These are phyloP conservation scores for Cyclocybe cylindracea DNA, from an alignment of 768 basidiomycete genomes.

Conservation along the genomic window DNA sequence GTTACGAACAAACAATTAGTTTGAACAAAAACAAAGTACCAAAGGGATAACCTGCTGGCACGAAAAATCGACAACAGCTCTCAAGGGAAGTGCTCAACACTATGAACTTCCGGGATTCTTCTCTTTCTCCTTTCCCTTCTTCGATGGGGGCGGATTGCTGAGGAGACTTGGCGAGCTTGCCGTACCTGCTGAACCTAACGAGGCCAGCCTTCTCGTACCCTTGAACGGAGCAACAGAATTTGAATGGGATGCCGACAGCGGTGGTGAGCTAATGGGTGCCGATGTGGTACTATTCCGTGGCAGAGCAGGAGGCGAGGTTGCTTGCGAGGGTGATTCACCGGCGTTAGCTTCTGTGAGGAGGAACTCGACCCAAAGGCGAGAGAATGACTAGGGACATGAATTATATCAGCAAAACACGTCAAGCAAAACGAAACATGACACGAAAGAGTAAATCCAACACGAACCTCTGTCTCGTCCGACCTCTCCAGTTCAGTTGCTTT, in stretches of 20 bases:
- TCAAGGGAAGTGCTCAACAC: too few species aligned
- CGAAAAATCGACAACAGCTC: too few species aligned
- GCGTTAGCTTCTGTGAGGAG: slow-evolving; percentile 85
- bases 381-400: slow-evolving; percentile 75
- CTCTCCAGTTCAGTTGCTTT: slow-evolving; percentile 66
- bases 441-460: slow-evolving; percentile 12
- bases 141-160: slow-evolving; percentile 16
- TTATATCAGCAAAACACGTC: neutral
- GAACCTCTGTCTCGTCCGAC: slow-evolving; percentile 83
- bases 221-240: slow-evolving; percentile 16
- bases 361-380: slow-evolving; percentile 97
- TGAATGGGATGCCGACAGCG: slow-evolving; percentile 1
- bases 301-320: slow-evolving; percentile 15
- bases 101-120: neutral
- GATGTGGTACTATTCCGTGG: slow-evolving; percentile 30
- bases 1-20: too few species aligned
- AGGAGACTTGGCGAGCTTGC: slow-evolving; percentile 38
- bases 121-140: slow-evolving; percentile 29
- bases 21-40: too few species aligned
- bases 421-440: neutral
- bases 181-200: slow-evolving; percentile 26
- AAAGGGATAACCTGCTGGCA: too few species aligned
- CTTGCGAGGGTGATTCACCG: slow-evolving; percentile 32
- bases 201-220: slow-evolving; percentile 28
- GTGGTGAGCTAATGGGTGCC: slow-evolving; percentile 33